These are phyloP conservation scores for Umbelopsis isabellina DNA, from an alignment of 192 early-diverging fungal genomes.

Conservation along the genomic window DNA sequence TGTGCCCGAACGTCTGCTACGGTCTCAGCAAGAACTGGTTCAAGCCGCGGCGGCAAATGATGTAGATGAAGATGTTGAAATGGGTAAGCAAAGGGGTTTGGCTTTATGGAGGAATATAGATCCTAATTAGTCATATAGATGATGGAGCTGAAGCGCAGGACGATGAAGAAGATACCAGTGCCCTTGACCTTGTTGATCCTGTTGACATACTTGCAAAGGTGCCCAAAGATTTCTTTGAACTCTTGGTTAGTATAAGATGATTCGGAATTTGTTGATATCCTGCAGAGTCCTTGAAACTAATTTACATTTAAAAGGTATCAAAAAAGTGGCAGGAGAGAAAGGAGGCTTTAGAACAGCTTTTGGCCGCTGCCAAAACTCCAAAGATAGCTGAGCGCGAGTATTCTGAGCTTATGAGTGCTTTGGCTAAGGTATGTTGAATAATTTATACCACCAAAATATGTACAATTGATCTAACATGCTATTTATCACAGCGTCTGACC, in stretches of 20 bases:
- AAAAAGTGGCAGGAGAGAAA: conserved; percentile 98
- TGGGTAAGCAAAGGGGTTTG: not conserved
- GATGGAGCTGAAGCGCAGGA: conserved; percentile 53
- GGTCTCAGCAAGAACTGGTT: conserved; percentile 74
- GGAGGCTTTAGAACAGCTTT: conserved; percentile 81
- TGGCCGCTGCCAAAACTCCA: conserved; percentile 69
- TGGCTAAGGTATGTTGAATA: conserved; percentile 71
- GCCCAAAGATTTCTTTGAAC: conserved; percentile 76
- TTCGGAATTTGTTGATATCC: not conserved
- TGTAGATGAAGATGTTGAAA: conserved; percentile 38
- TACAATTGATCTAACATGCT: conserved; percentile 23
- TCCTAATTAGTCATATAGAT: not conserved
- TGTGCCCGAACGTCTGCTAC: conserved; percentile 69
- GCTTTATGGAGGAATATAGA: not conserved
- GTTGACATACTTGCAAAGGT: conserved; percentile 91
- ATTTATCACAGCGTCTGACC: conserved; percentile 56
- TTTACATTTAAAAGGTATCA: conserved; percentile 49
- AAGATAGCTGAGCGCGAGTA: conserved; percentile 79
- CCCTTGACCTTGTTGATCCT: conserved; percentile 85
- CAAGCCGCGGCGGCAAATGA: conserved; percentile 45
- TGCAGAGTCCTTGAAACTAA: not conserved
- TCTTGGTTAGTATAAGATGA: conserved; percentile 49
- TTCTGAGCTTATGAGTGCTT: conserved; percentile 77
- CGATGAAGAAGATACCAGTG: conserved; percentile 68
- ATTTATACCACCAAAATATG: not conserved